A percentile compares a stretch with the other conserved stretches of the same genome.
phyloP scores from a whole-genome alignment of 306 rosid genomes.

The Citrullus mucosospermus region DNA sequence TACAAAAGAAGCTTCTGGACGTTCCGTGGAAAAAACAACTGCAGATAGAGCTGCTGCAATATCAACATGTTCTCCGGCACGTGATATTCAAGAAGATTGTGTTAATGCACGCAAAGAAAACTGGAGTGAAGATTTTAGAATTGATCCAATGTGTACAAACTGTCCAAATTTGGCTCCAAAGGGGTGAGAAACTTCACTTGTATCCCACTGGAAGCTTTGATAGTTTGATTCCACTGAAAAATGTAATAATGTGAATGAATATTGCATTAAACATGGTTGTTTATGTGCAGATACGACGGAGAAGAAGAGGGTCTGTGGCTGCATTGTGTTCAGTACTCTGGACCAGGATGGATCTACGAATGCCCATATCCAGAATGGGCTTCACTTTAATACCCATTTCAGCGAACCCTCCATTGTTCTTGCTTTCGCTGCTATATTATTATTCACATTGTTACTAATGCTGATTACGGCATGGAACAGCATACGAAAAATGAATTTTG shows the following conservation, averaged over 20 bases:
- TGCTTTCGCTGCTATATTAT: background rate
- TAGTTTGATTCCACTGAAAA: background rate
- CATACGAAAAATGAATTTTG: background rate
- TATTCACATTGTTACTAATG: background rate
- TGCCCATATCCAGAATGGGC: conserved; percentile 87
- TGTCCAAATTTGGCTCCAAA: conserved; percentile 79
- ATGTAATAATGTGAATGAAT: background rate
- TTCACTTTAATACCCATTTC: conserved; percentile 19
- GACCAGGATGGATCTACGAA: conserved; percentile 75
- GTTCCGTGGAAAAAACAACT: conserved; percentile 27
- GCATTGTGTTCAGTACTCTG: conserved; percentile 59
- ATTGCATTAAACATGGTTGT: background rate
- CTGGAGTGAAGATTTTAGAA: conserved; percentile 33
- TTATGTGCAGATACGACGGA: conserved; percentile 41
- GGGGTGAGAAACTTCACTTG: conserved; percentile 36
- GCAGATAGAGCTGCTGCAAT: conserved; percentile 48
- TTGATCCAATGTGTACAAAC: conserved; percentile 82
- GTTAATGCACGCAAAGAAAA: conserved; percentile 23
- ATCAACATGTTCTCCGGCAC: conserved; percentile 20
- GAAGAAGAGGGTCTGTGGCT: conserved; percentile 74
- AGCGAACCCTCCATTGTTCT: background rate
- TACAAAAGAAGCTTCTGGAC: conserved; percentile 29
- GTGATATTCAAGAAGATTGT: conserved; percentile 22
- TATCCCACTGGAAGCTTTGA: background rate
- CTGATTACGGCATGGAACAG: background rate